phyloP scores from a whole-genome alignment of 305 asterid genomes.

The Salvia sclarea region DNA sequence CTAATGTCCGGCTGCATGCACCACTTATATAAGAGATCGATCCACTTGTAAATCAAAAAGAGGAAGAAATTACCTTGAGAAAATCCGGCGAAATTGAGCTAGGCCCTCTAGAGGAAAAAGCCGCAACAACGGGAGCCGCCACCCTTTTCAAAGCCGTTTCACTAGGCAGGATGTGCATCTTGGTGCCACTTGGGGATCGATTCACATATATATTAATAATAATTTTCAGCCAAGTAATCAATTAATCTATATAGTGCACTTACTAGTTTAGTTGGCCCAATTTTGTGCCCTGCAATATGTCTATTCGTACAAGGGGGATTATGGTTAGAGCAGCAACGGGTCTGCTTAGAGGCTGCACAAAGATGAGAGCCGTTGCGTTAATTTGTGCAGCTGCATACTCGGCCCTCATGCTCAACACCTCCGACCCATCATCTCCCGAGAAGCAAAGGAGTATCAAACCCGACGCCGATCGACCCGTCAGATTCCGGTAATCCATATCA shows the following conservation, averaged over 20 bases:
- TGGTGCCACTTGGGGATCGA: conserved; percentile 41
- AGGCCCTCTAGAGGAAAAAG: conserved; percentile 71
- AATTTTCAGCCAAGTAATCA: too few relatives aligned
- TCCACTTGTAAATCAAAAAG: too few relatives aligned
- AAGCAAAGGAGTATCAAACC: conserved; percentile 59
- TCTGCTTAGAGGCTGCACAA: conserved; percentile 52
- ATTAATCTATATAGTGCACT: too few relatives aligned
- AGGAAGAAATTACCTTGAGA: too few relatives aligned
- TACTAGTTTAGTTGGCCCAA: conserved; percentile 32
- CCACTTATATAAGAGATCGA: too few relatives aligned
- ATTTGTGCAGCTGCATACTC: conserved; percentile 41
- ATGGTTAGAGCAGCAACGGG: conserved; percentile 50
- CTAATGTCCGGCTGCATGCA: conserved; percentile 64
- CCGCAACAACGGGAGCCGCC: conserved; percentile 56
- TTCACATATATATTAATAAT: too few relatives aligned
- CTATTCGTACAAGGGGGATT: conserved; percentile 52
- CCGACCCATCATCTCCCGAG: conserved; percentile 42
- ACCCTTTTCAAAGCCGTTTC: conserved; percentile 43
- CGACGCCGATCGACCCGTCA: conserved; percentile 26
- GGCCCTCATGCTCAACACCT: conserved; percentile 37
- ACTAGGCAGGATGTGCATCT: conserved; percentile 48
- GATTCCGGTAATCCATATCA: conserved; percentile 27
- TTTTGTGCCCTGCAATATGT: conserved; percentile 53
- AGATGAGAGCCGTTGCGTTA: conserved; percentile 59
- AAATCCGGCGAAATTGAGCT: conserved; percentile 65